These are phyloP conservation scores for Trametes hirsuta DNA, from an alignment of 1,284 basidiomycete species.

Conservation along the genomic window DNA sequence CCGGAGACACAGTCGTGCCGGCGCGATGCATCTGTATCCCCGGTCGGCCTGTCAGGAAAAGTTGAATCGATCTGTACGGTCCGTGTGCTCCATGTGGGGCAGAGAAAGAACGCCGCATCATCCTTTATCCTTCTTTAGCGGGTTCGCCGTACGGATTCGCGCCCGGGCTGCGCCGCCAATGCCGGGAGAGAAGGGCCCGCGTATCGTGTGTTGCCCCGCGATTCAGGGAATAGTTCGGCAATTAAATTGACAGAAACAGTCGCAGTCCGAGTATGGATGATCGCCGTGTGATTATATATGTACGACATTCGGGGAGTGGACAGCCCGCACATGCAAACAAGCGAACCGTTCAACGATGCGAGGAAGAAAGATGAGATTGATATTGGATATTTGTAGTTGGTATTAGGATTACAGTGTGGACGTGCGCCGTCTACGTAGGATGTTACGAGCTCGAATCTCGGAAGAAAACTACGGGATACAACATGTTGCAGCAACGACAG, in stretches of 20 bases:
- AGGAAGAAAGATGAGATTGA: neutral
- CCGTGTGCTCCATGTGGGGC: neutral
- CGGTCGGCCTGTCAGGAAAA: neutral
- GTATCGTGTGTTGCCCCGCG: no score
- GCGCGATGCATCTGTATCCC: neutral
- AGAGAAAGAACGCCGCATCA: neutral
- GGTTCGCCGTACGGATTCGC: no score
- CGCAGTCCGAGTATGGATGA: no score
- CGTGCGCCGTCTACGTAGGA: slow-evolving; percentile 9
- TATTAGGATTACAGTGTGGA: slow-evolving; percentile 16
- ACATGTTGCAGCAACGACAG: slow-evolving; percentile 25
- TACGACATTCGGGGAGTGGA: no score
- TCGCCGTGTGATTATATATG: no score
- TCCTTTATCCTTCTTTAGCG: no score
- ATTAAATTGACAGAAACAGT: no score
- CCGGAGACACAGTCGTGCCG: neutral
- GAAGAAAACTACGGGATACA: slow-evolving; percentile 31
- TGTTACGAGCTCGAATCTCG: slow-evolving; percentile 1
- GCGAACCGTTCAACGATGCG: neutral
- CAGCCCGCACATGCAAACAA: no score
- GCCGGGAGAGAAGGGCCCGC: no score
- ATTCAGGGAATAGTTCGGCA: no score
- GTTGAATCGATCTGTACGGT: neutral
- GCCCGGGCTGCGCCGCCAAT: no score
- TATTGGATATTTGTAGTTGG: neutral